A percentile compares a stretch with the other conserved stretches of the same genome.
These are phyloP conservation scores for Candida chauliodis DNA, from an alignment of 805 yeast genomes.

Conservation along the genomic window DNA sequence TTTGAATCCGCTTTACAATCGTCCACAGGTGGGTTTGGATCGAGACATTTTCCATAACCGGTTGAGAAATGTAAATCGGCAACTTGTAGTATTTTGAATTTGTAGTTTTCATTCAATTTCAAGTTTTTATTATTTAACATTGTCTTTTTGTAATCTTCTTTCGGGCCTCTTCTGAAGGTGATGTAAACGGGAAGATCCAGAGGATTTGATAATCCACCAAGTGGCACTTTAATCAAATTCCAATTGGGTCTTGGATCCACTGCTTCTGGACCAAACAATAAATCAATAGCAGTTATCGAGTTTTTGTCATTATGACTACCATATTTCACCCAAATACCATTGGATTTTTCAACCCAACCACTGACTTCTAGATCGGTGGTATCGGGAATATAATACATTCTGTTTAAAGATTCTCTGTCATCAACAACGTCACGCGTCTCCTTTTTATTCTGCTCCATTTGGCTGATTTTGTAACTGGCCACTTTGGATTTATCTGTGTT, in stretches of 20 bases:
- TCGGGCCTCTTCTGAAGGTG: slow-evolving; percentile 34
- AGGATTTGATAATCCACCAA: slow-evolving; percentile 19
- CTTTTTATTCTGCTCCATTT: slow-evolving; percentile 2
- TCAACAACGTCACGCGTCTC: slow-evolving; percentile 8
- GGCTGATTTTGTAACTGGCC: slow-evolving; percentile 2
- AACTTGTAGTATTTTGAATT: slow-evolving; percentile 78
- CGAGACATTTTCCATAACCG: slow-evolving; percentile 75
- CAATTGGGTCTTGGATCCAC: slow-evolving; percentile 78
- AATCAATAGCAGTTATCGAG: slow-evolving; percentile 57
- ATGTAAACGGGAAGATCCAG: slow-evolving; percentile 23
- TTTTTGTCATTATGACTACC: slow-evolving; percentile 35
- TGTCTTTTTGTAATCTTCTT: slow-evolving; percentile 23
- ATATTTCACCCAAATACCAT: slow-evolving; percentile 60
- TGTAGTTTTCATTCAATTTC: slow-evolving; percentile 39
- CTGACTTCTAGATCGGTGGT: slow-evolving; percentile 28
- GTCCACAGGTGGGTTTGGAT: slow-evolving; percentile 56
- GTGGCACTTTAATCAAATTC: slow-evolving; percentile 35
- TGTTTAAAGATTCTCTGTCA: slow-evolving; percentile 5
- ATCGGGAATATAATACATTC: slow-evolving; percentile 27
- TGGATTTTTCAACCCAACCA: slow-evolving; percentile 46
- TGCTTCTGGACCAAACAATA: slow-evolving; percentile 69
- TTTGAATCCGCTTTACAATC: slow-evolving; percentile 77
- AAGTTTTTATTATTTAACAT: slow-evolving; percentile 25
- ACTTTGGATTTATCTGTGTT: slow-evolving; percentile 6
- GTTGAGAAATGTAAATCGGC: slow-evolving; percentile 93